Conservation (phyloP, 805 yeast genomes). For the Ascoidea rubescens region DNA sequence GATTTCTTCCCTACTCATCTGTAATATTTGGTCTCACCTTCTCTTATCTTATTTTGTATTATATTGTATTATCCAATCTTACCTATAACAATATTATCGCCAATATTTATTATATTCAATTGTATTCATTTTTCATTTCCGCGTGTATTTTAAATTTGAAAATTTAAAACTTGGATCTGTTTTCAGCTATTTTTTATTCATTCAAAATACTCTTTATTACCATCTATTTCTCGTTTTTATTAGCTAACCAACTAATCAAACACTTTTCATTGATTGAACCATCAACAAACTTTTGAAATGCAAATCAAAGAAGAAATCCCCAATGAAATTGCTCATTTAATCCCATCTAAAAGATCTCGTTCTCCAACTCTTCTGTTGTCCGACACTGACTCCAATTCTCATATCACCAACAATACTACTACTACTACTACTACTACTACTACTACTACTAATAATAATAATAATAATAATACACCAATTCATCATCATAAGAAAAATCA, state of each 20-base stretch:
- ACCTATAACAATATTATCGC: no score
- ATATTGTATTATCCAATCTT: background rate
- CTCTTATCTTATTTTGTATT: background rate
- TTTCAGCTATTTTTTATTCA: background rate
- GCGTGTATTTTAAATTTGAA: background rate
- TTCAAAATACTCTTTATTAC: no score
- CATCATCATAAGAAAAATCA: background rate
- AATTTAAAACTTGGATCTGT: background rate
- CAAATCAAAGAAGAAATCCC: background rate
- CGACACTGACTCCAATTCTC: background rate
- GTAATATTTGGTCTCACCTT: background rate
- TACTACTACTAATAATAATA: no score
- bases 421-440: no score
- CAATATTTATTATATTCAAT: background rate
- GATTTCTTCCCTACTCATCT: background rate
- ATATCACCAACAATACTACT: no score
- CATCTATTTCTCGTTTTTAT: no score
- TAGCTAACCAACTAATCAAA: no score
- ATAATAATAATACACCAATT: background rate
- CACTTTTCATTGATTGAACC: no score
- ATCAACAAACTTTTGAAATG: no score
- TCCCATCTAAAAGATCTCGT: background rate
- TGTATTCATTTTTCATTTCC: background rate
- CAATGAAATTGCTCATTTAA: background rate
- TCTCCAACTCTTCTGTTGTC: background rate